Base-by-base conservation (phyloP, 225 moss, liverwort and hornwort species). In the Polytrichum formosum region DNA sequence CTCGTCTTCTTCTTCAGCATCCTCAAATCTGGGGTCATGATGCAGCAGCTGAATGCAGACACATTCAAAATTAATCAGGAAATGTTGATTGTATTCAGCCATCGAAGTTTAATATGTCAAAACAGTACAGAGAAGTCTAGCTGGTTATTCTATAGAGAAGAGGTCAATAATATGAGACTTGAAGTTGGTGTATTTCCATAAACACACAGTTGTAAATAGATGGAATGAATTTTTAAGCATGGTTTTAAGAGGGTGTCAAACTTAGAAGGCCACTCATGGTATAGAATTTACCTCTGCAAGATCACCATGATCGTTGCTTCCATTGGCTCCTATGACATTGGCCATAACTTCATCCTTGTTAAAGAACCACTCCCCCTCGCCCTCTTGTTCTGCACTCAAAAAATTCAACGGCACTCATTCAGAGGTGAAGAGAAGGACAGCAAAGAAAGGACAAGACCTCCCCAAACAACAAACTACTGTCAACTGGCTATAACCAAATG, bases 331-430 rank as follows among this genome's bases (percentile, higher is more conserved):
- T 54, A 89, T 86, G 69, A 81, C 88, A 85, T 79, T 83, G 64
- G 79, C 84, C 73, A 98, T 35, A n/a, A 94, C 97, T 76, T 94
- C 94, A 54, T 92, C 80, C 76, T 84, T 90, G 64, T 97, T 93
- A 67, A 89, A 97, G 75, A 86, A 89, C 94, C 94, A 97, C 35
- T 98, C 97, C 62, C 86, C 97, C 86, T 98, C 92, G 54, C 97
- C 94, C 87, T 98, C 97, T 98, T 93, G 93, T 79, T 91, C 93
- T 96, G 88, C 74, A 28, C 66, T 62, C 75, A 66, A 19, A 69
- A 7, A 69, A 7, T 56, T 22, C 21, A 35, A 6, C 46, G 18
- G 22, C 26, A 8, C 61, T 59, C 21, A 22, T 28, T 61, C 6
- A 55, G 9, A 60, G 7, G 20, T 28, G 6, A 25, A 35, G 54